phyloP scores from a whole-genome alignment of 805 yeast genomes.

The Candida ovalis region DNA sequence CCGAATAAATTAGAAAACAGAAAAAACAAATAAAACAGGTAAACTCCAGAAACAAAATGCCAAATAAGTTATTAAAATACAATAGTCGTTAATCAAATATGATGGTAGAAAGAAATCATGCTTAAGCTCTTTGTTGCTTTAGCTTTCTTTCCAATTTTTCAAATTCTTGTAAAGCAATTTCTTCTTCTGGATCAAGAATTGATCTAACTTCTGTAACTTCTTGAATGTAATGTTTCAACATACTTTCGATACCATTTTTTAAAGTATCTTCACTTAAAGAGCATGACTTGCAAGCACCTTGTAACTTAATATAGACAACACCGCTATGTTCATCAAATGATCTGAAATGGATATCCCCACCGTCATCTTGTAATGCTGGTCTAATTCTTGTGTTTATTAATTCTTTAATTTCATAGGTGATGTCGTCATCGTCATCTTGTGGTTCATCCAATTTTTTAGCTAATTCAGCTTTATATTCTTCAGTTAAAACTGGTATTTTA shows the following conservation, averaged over 20 bases:
- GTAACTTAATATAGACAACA: constrained; percentile 52
- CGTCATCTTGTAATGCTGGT: constrained; percentile 74
- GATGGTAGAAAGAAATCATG: not conserved
- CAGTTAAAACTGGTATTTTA: constrained; percentile 25
- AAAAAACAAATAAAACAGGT: no score
- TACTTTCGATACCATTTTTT: constrained; percentile 65
- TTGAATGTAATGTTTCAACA: constrained; percentile 67
- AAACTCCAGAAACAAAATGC: not conserved
- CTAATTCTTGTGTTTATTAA: constrained; percentile 64
- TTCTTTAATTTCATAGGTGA: constrained; percentile 65
- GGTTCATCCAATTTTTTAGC: constrained; percentile 26
- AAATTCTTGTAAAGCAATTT: constrained; percentile 74
- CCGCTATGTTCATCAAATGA: constrained; percentile 54
- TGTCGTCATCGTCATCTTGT: constrained; percentile 61
- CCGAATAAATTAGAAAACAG: no score
- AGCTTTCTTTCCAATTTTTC: constrained; percentile 72
- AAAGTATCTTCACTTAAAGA: constrained; percentile 63
- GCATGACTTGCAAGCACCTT: constrained; percentile 74
- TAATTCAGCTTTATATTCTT: constrained; percentile 20
- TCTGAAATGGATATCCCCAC: constrained; percentile 70
- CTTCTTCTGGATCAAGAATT: constrained; percentile 37
- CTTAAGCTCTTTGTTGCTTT: constrained; percentile 24
- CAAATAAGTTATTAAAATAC: not conserved
- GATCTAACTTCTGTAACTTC: constrained; percentile 56
- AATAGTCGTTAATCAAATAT: not conserved